Evolutionary conservation across 108 stramenopile species (phyloP), one percentile per base, ranked within the genome.

Genomic region (Skeletonema potamos): DNA sequence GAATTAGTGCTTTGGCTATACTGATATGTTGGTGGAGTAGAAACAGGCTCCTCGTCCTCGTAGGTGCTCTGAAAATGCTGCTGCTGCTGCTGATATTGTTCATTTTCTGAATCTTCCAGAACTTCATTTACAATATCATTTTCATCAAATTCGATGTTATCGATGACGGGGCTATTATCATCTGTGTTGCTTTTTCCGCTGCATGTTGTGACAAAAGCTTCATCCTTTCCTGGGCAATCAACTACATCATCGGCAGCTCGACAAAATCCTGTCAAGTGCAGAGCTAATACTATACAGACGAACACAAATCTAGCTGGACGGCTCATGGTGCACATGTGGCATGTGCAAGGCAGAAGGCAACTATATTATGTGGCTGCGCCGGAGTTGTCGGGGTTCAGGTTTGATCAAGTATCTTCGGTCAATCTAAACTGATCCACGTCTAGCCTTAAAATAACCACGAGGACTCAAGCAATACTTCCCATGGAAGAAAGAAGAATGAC

Each of bases 171-270:
- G 24, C 18, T 33, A 39, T 27, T 33, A 29, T 34, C 34, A 32
- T 26, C 28, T 18, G 0, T 26, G 15, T 34, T 51, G 9, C 20
- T 61, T 2, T 43, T 27, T 29, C 64, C 77, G 28, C 69, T 71
- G 58, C 77, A 78, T 17, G 77, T 66, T 26, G 77, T 78, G 2
- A 79, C 66, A 43, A 79, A 79, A 20, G 77, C 70, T 17, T 64
- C 71, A 27, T 63, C 69, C 36, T 60, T 54, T 37, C 58, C 60
- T 6, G 77, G 77, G 48, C 77, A 79, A 17, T 79, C 65, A 3
- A 33, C 20, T 44, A 26, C 33, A 17, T 26, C 28, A 30, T 30
- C 33, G 1, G 30, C 32, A 30, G 58, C 58, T 22, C 22, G 22
- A 22, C 20, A 51, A 6, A 51, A 3, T 22, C 48, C 48, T 51